These are phyloP conservation scores for Kazachstania africana DNA, from an alignment of 805 yeast genomes.

Conservation along the genomic window DNA sequence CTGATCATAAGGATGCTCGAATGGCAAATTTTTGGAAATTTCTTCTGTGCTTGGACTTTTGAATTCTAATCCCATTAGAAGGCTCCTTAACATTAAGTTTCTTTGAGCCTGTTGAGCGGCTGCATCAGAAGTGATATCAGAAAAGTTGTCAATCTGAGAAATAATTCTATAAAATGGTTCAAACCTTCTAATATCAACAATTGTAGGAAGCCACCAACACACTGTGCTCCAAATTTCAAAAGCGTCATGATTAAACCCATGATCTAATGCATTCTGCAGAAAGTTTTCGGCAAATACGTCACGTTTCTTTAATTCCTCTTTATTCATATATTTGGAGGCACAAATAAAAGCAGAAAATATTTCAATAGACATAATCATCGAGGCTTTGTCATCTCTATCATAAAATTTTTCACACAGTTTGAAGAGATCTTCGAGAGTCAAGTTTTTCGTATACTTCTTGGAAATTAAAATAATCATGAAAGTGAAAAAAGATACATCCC, in stretches of 20 bases:
- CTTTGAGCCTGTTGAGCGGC: slow-evolving; percentile 58
- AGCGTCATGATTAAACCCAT: slow-evolving; percentile 65
- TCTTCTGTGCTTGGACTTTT: slow-evolving; percentile 39
- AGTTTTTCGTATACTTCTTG: slow-evolving; percentile 25
- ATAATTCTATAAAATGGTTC: slow-evolving; percentile 40
- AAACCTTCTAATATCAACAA: slow-evolving; percentile 56
- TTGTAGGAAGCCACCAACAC: slow-evolving; percentile 61
- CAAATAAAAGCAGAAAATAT: slow-evolving; percentile 53
- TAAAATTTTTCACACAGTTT: slow-evolving; percentile 40
- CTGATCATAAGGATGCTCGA: slow-evolving; percentile 57
- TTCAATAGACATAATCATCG: slow-evolving; percentile 69
- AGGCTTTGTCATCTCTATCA: slow-evolving; percentile 61
- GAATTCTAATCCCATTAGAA: slow-evolving; percentile 40
- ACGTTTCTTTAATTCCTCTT: slow-evolving; percentile 26
- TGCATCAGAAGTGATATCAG: slow-evolving; percentile 44
- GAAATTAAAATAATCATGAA: slow-evolving; percentile 41
- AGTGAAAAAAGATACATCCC: slow-evolving; percentile 47
- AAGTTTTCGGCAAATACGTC: slow-evolving; percentile 37
- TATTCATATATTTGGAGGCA: slow-evolving; percentile 33
- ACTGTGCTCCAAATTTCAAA: slow-evolving; percentile 65
- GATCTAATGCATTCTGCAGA: slow-evolving; percentile 35
- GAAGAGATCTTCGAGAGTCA: slow-evolving; percentile 42
- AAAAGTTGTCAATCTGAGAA: slow-evolving; percentile 29
- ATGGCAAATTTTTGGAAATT: slow-evolving; percentile 30
- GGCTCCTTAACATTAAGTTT: slow-evolving; percentile 37